These are phyloP conservation scores for Albizia julibrissin DNA, from an alignment of 306 rosid genomes.

Conservation along the genomic window DNA sequence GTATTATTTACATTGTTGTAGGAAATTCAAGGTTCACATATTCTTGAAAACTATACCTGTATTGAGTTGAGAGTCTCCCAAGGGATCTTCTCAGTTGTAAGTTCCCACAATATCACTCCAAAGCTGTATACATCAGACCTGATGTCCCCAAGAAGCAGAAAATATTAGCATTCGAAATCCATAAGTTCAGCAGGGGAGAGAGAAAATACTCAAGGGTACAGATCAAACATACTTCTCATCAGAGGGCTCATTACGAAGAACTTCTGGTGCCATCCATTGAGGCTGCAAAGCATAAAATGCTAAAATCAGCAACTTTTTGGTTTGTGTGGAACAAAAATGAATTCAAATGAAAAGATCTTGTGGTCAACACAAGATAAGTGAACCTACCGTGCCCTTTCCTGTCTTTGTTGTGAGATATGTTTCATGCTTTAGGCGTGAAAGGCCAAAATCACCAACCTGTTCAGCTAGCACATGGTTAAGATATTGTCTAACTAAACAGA, in stretches of 20 bases:
- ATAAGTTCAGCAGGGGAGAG: neutral
- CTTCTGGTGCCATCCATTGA: conserved; percentile 99
- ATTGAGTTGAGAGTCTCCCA: conserved; percentile 97
- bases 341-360: neutral
- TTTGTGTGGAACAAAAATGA: neutral
- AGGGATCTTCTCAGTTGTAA: conserved; percentile 95
- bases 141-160: conserved; percentile 38
- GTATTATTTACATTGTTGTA: neutral
- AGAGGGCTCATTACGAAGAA: conserved; percentile 95
- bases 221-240: conserved; percentile 82
- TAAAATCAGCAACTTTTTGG: conserved; percentile 26
- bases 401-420: conserved; percentile 91
- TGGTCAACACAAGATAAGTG: neutral
- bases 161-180: conserved; percentile 18
- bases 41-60: conserved; percentile 77
- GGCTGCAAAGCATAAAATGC: conserved; percentile 62
- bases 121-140: conserved; percentile 99
- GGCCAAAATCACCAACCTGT: conserved; percentile 99
- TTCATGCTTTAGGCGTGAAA: conserved; percentile 91
- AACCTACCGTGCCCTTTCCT: conserved; percentile 93
- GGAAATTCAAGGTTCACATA: conserved; percentile 23
- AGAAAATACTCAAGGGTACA: conserved; percentile 16
- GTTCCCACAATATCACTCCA: conserved; percentile 98
- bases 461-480: conserved; percentile 25
- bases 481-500: conserved; percentile 23